Percentiles rank a stretch among this genome's conserved stretches.
These are phyloP conservation scores for Ganoderma boninense DNA, from an alignment of 1,284 basidiomycete genomes.

Conservation along the genomic window DNA sequence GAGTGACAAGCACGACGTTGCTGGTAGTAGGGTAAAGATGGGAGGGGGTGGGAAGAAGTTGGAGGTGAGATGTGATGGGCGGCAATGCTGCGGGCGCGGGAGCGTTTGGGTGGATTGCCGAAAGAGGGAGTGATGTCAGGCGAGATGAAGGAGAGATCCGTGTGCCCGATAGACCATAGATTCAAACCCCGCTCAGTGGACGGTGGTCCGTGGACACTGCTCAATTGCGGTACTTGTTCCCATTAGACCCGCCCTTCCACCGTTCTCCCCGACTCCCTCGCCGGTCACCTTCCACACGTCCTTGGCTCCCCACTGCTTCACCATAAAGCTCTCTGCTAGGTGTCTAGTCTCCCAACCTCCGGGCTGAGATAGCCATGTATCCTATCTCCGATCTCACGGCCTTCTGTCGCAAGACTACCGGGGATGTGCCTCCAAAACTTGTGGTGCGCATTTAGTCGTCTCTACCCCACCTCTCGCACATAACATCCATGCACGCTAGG, in stretches of 20 bases:
- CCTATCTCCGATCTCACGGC: slow-evolving; percentile 91
- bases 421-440: slow-evolving; percentile 88
- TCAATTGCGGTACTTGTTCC: not conserved
- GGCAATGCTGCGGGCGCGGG: not conserved
- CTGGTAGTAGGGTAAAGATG: too few species aligned
- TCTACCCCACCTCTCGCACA: slow-evolving; percentile 8
- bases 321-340: slow-evolving; percentile 20
- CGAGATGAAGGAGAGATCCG: not conserved
- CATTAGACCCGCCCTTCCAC: slow-evolving; percentile 13
- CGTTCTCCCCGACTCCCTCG: slow-evolving; percentile 7
- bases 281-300: slow-evolving; percentile 11
- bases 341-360: slow-evolving; percentile 5
- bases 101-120: not conserved
- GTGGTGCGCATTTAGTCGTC: slow-evolving; percentile 65
- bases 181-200: not conserved
- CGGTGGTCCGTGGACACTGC: not conserved
- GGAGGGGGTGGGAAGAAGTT: too few species aligned
- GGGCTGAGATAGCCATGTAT: slow-evolving; percentile 55
- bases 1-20: too few species aligned
- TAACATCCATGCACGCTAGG: slow-evolving; percentile 51
- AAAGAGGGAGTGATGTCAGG: slow-evolving; percentile 1
- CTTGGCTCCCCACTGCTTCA: slow-evolving; percentile 14
- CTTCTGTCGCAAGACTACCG: slow-evolving; percentile 82
- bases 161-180: not conserved
- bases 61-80: not conserved